These are phyloP conservation scores for Neophaeococcomyces mojaviensis DNA, from an alignment of 2,329 filamentous ascomycete genomes.

Conservation along the genomic window DNA sequence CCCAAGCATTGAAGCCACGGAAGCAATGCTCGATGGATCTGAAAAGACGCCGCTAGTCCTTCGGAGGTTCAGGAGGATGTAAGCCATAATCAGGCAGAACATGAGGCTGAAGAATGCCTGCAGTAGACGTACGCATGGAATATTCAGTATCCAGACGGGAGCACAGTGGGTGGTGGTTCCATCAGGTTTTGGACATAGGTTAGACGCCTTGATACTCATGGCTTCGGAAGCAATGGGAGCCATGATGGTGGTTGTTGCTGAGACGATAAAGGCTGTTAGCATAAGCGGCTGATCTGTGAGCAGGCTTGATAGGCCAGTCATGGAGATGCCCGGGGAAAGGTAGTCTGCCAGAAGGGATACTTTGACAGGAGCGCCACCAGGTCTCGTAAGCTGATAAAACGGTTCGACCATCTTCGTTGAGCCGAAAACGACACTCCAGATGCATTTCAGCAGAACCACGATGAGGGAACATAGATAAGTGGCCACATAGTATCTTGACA, in stretches of 20 bases:
- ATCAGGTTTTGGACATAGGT: slow-evolving; percentile 1
- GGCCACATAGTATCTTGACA: slow-evolving; percentile 9
- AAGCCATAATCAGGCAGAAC: slow-evolving; percentile 8
- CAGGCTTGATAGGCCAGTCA: background rate
- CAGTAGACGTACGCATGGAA: slow-evolving; percentile 9
- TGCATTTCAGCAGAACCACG: slow-evolving; percentile 8
- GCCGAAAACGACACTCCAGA: slow-evolving; percentile 11
- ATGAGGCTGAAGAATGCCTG: slow-evolving; percentile 7
- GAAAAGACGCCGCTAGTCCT: slow-evolving; percentile 12
- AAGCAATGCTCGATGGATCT: slow-evolving; percentile 12
- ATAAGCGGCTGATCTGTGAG: slow-evolving; percentile 8
- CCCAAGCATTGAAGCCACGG: too few species aligned
- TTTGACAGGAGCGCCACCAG: slow-evolving; percentile 9
- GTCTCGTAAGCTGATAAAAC: slow-evolving; percentile 12
- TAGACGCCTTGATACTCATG: slow-evolving; percentile 8
- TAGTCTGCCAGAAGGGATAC: slow-evolving; percentile 13
- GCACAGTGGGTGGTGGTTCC: slow-evolving; percentile 5
- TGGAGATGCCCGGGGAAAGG: slow-evolving; percentile 8
- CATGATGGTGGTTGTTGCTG: slow-evolving; percentile 4
- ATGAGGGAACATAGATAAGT: slow-evolving; percentile 13
- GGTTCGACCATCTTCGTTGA: slow-evolving; percentile 16
- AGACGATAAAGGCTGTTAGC: slow-evolving; percentile 3
- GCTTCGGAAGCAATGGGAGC: slow-evolving; percentile 5
- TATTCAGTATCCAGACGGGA: slow-evolving; percentile 13
- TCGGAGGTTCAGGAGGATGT: slow-evolving; percentile 9